These are phyloP conservation scores for Fusarium albidum DNA, from an alignment of 2,329 filamentous ascomycete genomes.

Conservation along the genomic window DNA sequence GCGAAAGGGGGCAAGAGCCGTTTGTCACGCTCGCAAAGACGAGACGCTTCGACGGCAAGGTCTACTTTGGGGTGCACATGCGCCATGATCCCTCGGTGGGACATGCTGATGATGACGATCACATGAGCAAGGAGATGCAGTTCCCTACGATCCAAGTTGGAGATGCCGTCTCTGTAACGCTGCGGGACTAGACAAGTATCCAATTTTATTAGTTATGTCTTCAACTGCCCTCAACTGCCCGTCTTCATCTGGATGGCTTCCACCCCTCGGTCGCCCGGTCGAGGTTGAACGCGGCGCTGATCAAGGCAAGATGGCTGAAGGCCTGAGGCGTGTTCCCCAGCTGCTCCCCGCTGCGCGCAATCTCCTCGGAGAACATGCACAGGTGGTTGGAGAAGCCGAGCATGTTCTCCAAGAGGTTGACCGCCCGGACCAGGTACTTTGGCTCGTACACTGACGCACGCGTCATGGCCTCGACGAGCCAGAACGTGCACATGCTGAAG, in stretches of 20 bases:
- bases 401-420: slow-evolving; percentile 81
- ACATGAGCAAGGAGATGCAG: slow-evolving; percentile 30
- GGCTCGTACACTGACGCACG: slow-evolving; percentile 70
- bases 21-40: slow-evolving; percentile 90
- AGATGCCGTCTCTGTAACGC: slow-evolving; percentile 48
- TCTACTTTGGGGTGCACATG: slow-evolving; percentile 90
- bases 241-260: slow-evolving; percentile 27
- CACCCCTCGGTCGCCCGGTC: slow-evolving; percentile 56
- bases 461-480: slow-evolving; percentile 81
- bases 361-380: slow-evolving; percentile 82
- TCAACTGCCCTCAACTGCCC: too few species aligned
- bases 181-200: slow-evolving; percentile 4
- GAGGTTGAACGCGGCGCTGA: slow-evolving; percentile 81
- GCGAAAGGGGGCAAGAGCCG: slow-evolving; percentile 80
- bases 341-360: slow-evolving; percentile 77
- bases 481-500: slow-evolving; percentile 85
- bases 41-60: slow-evolving; percentile 80
- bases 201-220: background rate
- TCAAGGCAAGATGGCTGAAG: slow-evolving; percentile 78
- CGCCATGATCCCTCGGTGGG: slow-evolving; percentile 52
- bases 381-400: slow-evolving; percentile 79
- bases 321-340: slow-evolving; percentile 83
- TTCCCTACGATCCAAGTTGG: slow-evolving; percentile 58
- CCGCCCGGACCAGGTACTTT: slow-evolving; percentile 68
- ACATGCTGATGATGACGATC: background rate